Evolutionary conservation across 1,284 basidiomycete genomes (phyloP).

Genomic region (Trametes sp.): DNA sequence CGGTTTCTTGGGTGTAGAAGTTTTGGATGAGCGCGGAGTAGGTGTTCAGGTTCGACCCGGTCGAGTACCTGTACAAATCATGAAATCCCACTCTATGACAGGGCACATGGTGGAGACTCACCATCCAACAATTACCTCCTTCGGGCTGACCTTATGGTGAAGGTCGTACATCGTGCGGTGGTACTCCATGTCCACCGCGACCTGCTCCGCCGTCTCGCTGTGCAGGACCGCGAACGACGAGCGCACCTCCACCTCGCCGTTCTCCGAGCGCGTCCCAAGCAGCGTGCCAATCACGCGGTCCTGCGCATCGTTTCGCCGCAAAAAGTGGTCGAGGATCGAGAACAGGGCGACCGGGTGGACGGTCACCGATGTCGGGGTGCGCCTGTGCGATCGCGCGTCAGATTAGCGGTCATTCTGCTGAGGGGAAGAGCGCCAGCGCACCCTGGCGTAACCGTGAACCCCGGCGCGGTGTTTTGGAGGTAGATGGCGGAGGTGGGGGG

Average conservation of each 20-base stretch:
- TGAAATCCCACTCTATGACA: slow-evolving; percentile 16
- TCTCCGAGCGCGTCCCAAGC: slow-evolving; percentile 84
- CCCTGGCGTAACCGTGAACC: slow-evolving; percentile 45
- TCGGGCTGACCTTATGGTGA: slow-evolving; percentile 83
- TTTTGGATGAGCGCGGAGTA: slow-evolving; percentile 99
- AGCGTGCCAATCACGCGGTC: slow-evolving; percentile 97
- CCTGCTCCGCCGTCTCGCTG: slow-evolving; percentile 91
- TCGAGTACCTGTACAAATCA: slow-evolving; percentile 77
- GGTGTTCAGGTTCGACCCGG: slow-evolving; percentile 89
- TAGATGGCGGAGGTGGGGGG: slow-evolving; percentile 73
- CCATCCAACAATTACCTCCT: slow-evolving; percentile 93
- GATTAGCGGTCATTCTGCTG: background rate
- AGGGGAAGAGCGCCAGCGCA: slow-evolving; percentile 24
- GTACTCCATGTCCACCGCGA: slow-evolving; percentile 96
- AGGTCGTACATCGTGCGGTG: slow-evolving; percentile 94
- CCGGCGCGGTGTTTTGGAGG: slow-evolving; percentile 55
- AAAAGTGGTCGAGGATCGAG: slow-evolving; percentile 96
- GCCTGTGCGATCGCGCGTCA: slow-evolving; percentile 48
- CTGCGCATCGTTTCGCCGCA: slow-evolving; percentile 84
- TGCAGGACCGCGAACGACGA: slow-evolving; percentile 91
- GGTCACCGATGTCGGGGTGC: slow-evolving; percentile 77
- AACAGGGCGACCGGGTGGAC: slow-evolving; percentile 95
- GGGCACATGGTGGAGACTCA: slow-evolving; percentile 46
- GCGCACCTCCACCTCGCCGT: slow-evolving; percentile 66
- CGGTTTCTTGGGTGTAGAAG: slow-evolving; percentile 94